Base-by-base conservation (phyloP, 192 early-diverging fungal species). In the Podila clonocystis region DNA sequence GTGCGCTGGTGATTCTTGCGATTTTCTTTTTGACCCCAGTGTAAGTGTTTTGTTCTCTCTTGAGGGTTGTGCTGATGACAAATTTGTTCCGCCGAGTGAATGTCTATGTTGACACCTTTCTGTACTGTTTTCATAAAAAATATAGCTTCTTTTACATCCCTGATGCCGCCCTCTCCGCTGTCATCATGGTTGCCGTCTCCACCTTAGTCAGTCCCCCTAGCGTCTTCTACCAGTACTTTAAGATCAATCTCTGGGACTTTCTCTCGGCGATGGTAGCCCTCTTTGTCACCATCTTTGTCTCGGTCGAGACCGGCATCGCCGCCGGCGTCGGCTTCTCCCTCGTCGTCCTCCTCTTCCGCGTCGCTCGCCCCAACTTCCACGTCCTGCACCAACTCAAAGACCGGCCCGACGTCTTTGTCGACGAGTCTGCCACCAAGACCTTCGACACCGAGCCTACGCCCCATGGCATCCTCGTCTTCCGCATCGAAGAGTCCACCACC, bases 131-230 rank as follows among this genome's bases (percentile, higher is more conserved):
- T 52, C 38, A 8, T 24, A 6, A 5, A 33, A 31, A 33, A 64
- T 9, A 68, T 38, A 80, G 83, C 19, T 94, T 98, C 75, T 94
- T 91, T 78, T 97, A 92, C 74, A 95, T 98, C 57, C 94, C 97
- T 2, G 87, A 85, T 48, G 91, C 96, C 5, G 83, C 87, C 0
- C 85, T 98, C 11, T 89, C 70, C 19, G 77, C 77, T 4, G 77
- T 80, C 62, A 80, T 80, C 45, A 80, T 80, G 77, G 75, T 79
- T 17, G 75, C 75, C 5, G 75, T 79, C 29, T n/a, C 63, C 7
- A 72, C 69, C 0, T 58, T 79, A 65, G 55, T 79, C 3, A 72
- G 69, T 2, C 75, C 75, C 8, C 75, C 93, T 49, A 62, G 63
- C n/a, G 75, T 79, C 38, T 79, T 79, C n/a, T 79, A 72, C 50